Evolutionary conservation across 75 land plant genomes (phyloP).

Genomic region (Ceratopteris richardii): DNA sequence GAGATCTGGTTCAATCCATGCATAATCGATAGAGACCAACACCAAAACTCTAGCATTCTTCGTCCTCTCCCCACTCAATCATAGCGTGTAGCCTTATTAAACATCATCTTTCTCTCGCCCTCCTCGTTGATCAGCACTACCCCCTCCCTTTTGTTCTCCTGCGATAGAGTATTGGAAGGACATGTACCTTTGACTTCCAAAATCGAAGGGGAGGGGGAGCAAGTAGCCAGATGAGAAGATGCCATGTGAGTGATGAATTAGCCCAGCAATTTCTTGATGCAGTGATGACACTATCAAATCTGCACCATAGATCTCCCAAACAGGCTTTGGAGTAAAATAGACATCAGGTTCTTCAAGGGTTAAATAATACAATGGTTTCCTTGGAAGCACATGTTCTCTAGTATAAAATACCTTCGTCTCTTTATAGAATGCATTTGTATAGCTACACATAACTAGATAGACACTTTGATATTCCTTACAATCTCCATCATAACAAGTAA

Average conservation of each 20-base stretch:
- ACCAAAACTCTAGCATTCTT: no score
- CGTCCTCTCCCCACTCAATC: no score
- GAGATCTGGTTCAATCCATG: no score
- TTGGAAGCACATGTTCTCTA: constrained; percentile 51
- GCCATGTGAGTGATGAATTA: constrained; percentile 86
- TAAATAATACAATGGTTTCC: constrained; percentile 73
- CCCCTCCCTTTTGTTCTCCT: no score
- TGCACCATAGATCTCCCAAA: constrained; percentile 96
- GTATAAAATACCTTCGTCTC: constrained; percentile 84
- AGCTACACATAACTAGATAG: constrained; percentile 98
- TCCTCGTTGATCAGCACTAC: no score
- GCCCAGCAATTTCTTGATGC: constrained; percentile 85
- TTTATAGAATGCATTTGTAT: constrained; percentile 78
- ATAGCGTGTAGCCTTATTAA: no score
- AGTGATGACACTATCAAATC: constrained; percentile 90
- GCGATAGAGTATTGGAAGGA: no score
- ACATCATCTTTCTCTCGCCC: no score
- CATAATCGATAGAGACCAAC: no score
- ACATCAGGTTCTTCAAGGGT: constrained; percentile 74
- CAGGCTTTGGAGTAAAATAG: constrained; percentile 81
- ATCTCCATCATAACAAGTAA: constrained; percentile 93
- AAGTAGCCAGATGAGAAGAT: no score
- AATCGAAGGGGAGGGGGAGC: no score
- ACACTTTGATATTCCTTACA: constrained; percentile 93
- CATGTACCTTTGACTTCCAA: no score